phyloP scores from a whole-genome alignment of 805 yeast genomes.

The Tetrapisispora pingtungensis region DNA sequence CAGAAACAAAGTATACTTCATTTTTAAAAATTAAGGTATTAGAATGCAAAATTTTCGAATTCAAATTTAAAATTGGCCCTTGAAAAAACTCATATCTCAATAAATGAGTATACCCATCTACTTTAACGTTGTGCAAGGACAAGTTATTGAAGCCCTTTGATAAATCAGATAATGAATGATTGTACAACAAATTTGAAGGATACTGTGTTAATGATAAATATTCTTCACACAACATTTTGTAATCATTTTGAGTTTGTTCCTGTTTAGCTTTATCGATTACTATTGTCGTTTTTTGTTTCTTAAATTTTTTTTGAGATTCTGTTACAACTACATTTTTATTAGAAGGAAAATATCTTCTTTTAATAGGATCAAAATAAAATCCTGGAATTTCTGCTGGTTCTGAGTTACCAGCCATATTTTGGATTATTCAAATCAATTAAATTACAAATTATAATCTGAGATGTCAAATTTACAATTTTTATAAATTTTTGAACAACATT shows the following conservation, averaged over 20 bases:
- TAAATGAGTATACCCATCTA: too few relatives aligned
- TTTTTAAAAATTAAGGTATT: not conserved
- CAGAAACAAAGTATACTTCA: not conserved
- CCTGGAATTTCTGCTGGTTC: slow-evolving; percentile 14
- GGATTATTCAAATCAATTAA: too few relatives aligned
- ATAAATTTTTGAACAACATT: too few relatives aligned
- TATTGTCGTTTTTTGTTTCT: not conserved
- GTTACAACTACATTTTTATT: not conserved
- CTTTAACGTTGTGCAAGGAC: not conserved
- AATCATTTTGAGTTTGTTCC: not conserved
- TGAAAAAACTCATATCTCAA: not conserved
- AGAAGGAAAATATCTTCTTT: slow-evolving; percentile 19
- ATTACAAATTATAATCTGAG: too few relatives aligned
- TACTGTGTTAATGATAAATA: not conserved
- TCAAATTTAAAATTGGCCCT: not conserved
- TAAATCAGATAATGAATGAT: not conserved
- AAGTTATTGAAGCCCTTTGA: not conserved
- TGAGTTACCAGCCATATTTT: not conserved
- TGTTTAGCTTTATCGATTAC: not conserved
- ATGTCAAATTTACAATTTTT: too few relatives aligned
- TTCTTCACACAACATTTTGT: not conserved
- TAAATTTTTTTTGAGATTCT: not conserved
- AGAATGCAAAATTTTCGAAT: not conserved
- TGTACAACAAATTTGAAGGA: not conserved
- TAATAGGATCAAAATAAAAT: slow-evolving; percentile 19